Percentiles rank a stretch among this genome's conserved stretches.
Conservation (phyloP, 305 asterid genomes). For the Ruellia speciosa region DNA sequence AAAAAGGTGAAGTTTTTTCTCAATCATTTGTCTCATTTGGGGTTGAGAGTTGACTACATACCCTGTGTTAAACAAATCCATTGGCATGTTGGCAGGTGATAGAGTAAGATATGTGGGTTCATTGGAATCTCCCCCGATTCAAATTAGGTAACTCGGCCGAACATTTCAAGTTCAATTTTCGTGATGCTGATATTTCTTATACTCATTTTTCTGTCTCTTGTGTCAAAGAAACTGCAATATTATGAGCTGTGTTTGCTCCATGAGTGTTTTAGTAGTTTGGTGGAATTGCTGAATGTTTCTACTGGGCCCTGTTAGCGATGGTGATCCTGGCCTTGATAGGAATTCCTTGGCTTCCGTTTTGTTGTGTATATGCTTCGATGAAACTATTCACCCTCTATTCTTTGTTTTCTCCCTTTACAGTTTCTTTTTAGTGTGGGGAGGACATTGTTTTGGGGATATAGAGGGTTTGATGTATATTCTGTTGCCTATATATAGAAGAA, state of each 20-base stretch:
- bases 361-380: background rate
- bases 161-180: background rate
- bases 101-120: constrained; percentile 66
- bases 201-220: no score
- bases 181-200: background rate
- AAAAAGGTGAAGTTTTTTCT: constrained; percentile 39
- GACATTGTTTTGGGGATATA: no score
- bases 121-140: constrained; percentile 32
- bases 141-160: constrained; percentile 36
- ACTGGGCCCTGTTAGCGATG: constrained; percentile 1
- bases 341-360: background rate
- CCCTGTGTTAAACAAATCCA: constrained; percentile 11
- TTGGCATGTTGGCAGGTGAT: constrained; percentile 57
- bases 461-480: no score
- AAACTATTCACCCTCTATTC: background rate
- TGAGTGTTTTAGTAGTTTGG: no score
- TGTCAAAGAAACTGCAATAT: no score
- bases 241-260: no score
- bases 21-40: constrained; percentile 6
- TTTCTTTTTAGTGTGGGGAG: no score
- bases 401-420: no score
- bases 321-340: constrained; percentile 1
- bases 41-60: background rate
- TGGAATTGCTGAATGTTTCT: constrained; percentile 1
- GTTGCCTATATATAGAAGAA: no score